Evolutionary conservation across 768 basidiomycete species (phyloP), one percentile per base, ranked within the genome.

Genomic region (Tricholoma sp.): DNA sequence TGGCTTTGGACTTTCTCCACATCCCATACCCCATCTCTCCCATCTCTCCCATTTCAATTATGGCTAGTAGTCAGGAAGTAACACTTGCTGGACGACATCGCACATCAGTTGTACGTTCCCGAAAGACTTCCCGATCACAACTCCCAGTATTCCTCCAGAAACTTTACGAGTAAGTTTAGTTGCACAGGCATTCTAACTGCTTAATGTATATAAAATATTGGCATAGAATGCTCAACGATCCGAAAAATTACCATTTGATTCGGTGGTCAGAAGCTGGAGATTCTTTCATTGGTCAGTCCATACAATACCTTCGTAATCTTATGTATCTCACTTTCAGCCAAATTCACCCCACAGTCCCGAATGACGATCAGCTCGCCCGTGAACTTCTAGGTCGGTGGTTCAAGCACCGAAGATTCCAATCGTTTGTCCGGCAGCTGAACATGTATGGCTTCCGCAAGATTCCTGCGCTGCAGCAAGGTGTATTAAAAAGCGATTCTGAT

Each of bases 381-480:
- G 89, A 96, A 71, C 83, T 97, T 31, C 83, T 98, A 6, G 92
- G 92, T 3, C 83, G 86, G 43, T 98, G 89, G 86, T 99, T 98
- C 84, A 99, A 99, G 70, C 97, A 98, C 74, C 86, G 89, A 59
- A 97, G 96, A 70, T 98, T 97, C 72, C 83, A 84, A 57, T 90
- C 88, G 32, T 97, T 97, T 64, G 93, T 95, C 16, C 82, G 93
- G 12, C 93, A 97, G 68, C 79, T 95, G 62, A 97, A 95, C 79
- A 94, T 94, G 90, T 97, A 95, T 71, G 91, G 91, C 55, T 94
- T 94, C 70, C 90, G 91, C 80, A 90, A 90, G 76, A 92, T 98
- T 49, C 95, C 94, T 0, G 94, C 98, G 68, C 84, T 98, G 19
- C 94, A 96, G 66, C 91, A 96, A 70, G 94, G 95, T 47, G 94